Base-by-base conservation (phyloP, 2,329 filamentous ascomycete genomes). In the Penicillium sp. region DNA sequence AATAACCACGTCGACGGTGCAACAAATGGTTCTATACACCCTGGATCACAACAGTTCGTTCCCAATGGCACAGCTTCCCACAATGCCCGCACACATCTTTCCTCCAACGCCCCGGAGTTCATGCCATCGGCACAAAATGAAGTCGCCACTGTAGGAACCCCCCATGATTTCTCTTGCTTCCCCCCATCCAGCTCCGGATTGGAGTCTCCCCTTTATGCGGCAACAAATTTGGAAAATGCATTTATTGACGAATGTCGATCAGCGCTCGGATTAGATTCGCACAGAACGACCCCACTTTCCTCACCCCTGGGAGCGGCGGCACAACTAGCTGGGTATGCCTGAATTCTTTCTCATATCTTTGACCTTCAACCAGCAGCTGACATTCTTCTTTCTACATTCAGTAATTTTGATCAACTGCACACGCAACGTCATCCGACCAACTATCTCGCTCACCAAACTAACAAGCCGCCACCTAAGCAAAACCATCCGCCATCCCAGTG, bases 91-190 rank as follows among this genome's bases (percentile, higher is more conserved):
- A 82, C 81, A 8, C 81, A 82, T 51, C 78, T 88, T 26, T 88
- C 85, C 31, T 85, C 85, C n/a, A 76, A 81, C 21, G 86, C 87
- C 2, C 84, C 85, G 0, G 85, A 87, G 60, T 88, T 88, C 63
- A 80, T 83, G 8, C 84, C 84, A 14, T 73, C 72, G 56, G 70
- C 66, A 58, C 62, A 58, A 64, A 71, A 64, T 62, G 75, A 77
- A 61, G 63, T 70, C 62, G 61, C 69, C 62, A 74, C 72, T 73
- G 74, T 75, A 72, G 65, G 72, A 60, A 48, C 55, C 53, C 59
- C 70, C 62, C 51, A 57, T 72, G 63, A 72, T 54, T 64, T 73
- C 54, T 71, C 64, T 46, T 69, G 77, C 75, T 21, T 85, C 85
- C 70, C 78, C 78, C 39, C 79, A 85, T 65, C 77, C 68, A 65